Base-by-base conservation (phyloP, 2,329 filamentous ascomycete genomes). In the Colletotrichum destructivum region DNA sequence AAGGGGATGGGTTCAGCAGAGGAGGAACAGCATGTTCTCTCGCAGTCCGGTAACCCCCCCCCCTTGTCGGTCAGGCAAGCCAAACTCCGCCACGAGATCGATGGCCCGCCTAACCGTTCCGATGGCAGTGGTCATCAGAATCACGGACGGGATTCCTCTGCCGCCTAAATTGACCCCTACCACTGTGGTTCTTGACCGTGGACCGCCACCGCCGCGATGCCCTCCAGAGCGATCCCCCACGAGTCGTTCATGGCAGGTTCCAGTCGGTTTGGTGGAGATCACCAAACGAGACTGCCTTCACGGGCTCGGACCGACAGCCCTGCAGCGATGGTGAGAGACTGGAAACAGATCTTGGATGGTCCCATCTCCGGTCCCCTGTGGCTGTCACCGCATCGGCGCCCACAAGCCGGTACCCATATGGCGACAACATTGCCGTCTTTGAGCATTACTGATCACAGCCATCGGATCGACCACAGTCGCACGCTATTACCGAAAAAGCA, bases 401-500 rank as follows among this genome's bases (percentile, higher is more conserved):
- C 46, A 59, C 59, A 23, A 46, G 46, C 46, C 64, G 47, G 54
- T 46, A 35, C 44, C 57, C 16, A 42, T 44, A 63, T 62, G 26
- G 64, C 18, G 23, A 68, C 23, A 49, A 6, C 31, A 15, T 26
- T 16, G 35, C n/a, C 47, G 15, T 15, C 11, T 31, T 59, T 59
- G 23, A 18, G 23, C 38, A 40, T 49, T 59, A 59, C 64, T 68
- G 69, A 69, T 68, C 51, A 35, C 21, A 52, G 66, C 44, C 66
- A 59, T 23, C 35, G 46, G 38, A 46, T 52, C 42, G 46, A 15
- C 35, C 52, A 69, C 26, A 23, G 52, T 66, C 52, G n/a, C 44
- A 54, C 47, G 21, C 38, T 55, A 49, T 44, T 31, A 26, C 55
- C 31, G 15, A 31, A 38, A 47, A 59, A 56, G 60, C 51, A 61